A percentile compares a stretch with the other conserved stretches of the same genome.
These are phyloP conservation scores for Vitis rupestris DNA, from an alignment of 164 flowering plant species.

Conservation along the genomic window DNA sequence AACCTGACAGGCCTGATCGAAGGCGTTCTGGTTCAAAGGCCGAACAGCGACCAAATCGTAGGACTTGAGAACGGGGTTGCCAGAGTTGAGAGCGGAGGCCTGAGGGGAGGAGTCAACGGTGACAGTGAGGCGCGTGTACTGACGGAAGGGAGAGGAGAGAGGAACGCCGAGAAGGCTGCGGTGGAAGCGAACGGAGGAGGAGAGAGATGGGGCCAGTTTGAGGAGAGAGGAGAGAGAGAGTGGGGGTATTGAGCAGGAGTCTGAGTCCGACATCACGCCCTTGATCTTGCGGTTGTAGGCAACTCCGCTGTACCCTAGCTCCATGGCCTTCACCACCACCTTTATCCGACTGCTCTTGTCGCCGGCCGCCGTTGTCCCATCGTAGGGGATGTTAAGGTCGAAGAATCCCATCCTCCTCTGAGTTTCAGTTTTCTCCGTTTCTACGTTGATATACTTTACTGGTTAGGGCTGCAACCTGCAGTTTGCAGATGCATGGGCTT, in stretches of 20 bases:
- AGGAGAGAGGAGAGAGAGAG: constrained; percentile 60
- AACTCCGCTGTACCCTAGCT: constrained; percentile 80
- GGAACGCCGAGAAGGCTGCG: constrained; percentile 62
- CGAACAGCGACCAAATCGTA: constrained; percentile 78
- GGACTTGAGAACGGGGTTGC: constrained; percentile 65
- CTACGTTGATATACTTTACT: too few species aligned
- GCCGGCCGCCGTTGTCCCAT: constrained; percentile 22
- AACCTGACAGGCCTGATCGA: constrained; percentile 73
- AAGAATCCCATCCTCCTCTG: constrained; percentile 46
- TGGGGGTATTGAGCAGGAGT: constrained; percentile 63
- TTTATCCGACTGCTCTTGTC: constrained; percentile 44
- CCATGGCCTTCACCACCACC: constrained; percentile 59
- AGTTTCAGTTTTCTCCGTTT: too few species aligned
- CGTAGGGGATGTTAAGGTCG: constrained; percentile 66
- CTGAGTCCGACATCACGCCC: constrained; percentile 75
- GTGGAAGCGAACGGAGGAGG: constrained; percentile 62
- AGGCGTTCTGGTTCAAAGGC: constrained; percentile 64
- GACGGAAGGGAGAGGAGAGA: constrained; percentile 64
- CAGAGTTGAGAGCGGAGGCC: constrained; percentile 56
- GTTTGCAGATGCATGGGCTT: too few species aligned
- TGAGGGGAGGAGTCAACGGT: constrained; percentile 47
- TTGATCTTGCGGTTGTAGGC: constrained; percentile 76
- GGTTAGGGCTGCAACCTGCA: too few species aligned
- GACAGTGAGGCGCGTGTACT: constrained; percentile 87
- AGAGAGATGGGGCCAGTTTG: constrained; percentile 46